A percentile compares a stretch with the other conserved stretches of the same genome.
phyloP scores from a whole-genome alignment of 202 grass and related monocot species.

The Bolboschoenoplectus hybrid region DNA sequence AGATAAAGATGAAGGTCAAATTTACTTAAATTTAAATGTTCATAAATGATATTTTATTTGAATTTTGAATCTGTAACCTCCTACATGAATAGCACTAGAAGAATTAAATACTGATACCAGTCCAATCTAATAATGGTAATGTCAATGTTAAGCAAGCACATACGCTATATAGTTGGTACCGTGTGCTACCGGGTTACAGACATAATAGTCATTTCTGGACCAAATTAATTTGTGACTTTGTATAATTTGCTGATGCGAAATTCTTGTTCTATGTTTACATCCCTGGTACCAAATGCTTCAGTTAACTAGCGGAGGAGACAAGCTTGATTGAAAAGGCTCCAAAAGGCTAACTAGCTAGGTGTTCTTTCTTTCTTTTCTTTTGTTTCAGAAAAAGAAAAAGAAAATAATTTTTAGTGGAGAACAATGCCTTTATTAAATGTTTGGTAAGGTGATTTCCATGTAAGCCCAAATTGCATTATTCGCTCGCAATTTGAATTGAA shows the following conservation, averaged over 20 bases:
- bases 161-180: background rate
- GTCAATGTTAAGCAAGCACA: background rate
- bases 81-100: background rate
- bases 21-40: no score
- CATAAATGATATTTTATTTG: no score
- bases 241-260: background rate
- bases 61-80: no score
- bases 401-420: constrained; percentile 15
- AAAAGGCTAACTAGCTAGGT: background rate
- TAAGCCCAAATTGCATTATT: constrained; percentile 17
- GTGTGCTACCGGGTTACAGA: background rate
- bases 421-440: background rate
- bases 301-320: background rate
- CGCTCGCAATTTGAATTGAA: background rate
- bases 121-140: background rate
- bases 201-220: background rate
- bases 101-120: background rate
- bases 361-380: no score
- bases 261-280: background rate
- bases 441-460: constrained; percentile 26
- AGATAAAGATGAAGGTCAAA: no score
- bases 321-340: background rate
- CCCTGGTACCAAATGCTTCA: background rate
- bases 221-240: background rate
- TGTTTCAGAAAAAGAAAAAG: background rate